Base-by-base conservation (phyloP, 2,329 filamentous ascomycete genomes). In the Zymoseptoria crescenta region DNA sequence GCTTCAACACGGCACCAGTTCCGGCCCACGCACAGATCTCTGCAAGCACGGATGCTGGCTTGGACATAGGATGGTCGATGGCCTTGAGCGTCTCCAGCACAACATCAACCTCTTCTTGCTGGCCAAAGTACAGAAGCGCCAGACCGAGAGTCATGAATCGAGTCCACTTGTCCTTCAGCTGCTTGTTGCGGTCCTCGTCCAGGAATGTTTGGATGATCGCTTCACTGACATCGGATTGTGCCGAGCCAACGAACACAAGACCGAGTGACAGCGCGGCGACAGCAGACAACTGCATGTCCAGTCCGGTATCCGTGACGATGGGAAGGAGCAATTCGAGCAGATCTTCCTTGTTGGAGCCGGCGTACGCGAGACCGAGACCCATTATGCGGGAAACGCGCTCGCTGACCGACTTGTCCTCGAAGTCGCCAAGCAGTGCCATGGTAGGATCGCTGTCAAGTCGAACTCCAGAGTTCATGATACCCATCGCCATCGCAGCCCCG, bases 21-120 rank as follows among this genome's bases (percentile, higher is more conserved):
- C 94, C 94, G 54, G 94, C 94, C 91, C 93, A 99, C 3, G 94
- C 94, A 72, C 95, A 99, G 58, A 97, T 96, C 70, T 96, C 93
- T 16, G 92, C 91, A 62, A 99, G 83, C 5, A 97, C 90, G 1
- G 90, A 89, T 1, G 93, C 96, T n/a, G 94, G 89, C 76, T 94
- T 94, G 20, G 92, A 90, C 86, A 96, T 96, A 24, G 94, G 93
- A 73, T 97, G 93, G 64, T 97, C 92, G 56, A 97, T 91, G 27
- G 89, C 94, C 80, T 97, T 99, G 58, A 99, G 82, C 0, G 94
- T 96, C 77, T 99, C 94, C 30, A 97, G 79, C 65, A 97, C 92
- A 59, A 97, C 93, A 69, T 99, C 94, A n/a, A 97, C 94, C 74
- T 97, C 93, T 74, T 99, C 94, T 76, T 99, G 94, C 64, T 91